Base-by-base conservation (phyloP, 1,284 basidiomycete genomes). In the Fomitiporia mediterranea region DNA sequence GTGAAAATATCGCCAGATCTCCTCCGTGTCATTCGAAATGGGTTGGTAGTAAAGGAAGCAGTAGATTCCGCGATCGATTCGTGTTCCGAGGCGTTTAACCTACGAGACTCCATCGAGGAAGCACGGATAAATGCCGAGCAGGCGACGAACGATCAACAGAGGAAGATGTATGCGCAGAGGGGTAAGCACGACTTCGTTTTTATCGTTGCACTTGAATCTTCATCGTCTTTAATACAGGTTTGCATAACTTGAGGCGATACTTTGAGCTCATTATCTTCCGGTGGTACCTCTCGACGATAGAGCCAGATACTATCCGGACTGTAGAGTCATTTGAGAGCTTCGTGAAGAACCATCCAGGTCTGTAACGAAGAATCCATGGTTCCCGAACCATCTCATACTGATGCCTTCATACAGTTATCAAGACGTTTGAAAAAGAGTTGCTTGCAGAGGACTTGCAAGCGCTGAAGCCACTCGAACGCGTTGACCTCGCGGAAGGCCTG, bases 261-360 rank as follows among this genome's bases (percentile, higher is more conserved):
- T 97, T 94, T 62, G 86, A 91, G 68, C 80, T 99, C 19, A 86
- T 98, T 60, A 81, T 97, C 30, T 98, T 99, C 76, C 92, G 96
- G 68, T 88, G 94, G 0, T 99, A 97, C 68, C 78, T 99, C 27
- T 89, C 91, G 63, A 91, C 92, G 15, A 89, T 82, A 0, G 79
- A 84, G 60, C 91, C 92, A 0, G 91, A 94, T 66, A 91, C 88
- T 1, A 79, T 92, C 67, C 73, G 82, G 51, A 83, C 86, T 5
- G 83, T 91, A 43, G 86, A 89, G 63, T 84, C 79, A 2, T 88
- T 97, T 49, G 91, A 90, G 64, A 80, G 77, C 2, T 97, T 89
- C 63, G 86, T 96, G 34, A 83, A 87, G 67, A 82, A 82, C 61
- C 77, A 90, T 39, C 93, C 93, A 62, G 90, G 89, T 89, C 65